These are phyloP conservation scores for Drechslera avenae DNA, from an alignment of 2,329 filamentous ascomycete species.

Conservation along the genomic window DNA sequence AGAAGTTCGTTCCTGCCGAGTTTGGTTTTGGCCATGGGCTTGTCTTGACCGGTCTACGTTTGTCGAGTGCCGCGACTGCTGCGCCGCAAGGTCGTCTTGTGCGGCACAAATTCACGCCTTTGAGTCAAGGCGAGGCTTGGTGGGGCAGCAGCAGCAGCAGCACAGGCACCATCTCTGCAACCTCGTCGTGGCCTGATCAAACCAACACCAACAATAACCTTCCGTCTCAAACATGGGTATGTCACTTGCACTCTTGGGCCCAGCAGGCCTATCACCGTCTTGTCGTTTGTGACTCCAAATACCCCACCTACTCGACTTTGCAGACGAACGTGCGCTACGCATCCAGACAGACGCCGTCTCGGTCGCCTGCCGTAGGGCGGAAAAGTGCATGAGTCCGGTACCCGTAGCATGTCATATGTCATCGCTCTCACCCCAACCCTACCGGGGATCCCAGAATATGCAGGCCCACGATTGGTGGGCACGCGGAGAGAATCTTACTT, in stretches of 20 bases:
- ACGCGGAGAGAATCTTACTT: not conserved
- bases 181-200: no score
- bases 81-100: not conserved
- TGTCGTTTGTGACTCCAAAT: not conserved
- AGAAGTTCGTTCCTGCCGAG: not conserved
- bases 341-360: constrained; percentile 4
- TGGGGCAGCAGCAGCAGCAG: no score
- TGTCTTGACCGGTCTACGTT: not conserved
- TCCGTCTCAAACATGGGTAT: not conserved
- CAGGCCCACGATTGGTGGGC: constrained; percentile 1
- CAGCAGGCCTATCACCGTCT: not conserved
- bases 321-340: constrained; percentile 1
- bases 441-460: not conserved
- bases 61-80: not conserved
- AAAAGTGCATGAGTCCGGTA: constrained; percentile 5
- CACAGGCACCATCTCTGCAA: not conserved
- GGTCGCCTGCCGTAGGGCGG: constrained; percentile 4
- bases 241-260: not conserved
- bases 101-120: not conserved
- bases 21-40: not conserved
- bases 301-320: not conserved
- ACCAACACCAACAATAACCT: not conserved
- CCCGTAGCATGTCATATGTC: not conserved
- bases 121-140: not conserved
- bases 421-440: not conserved